A percentile compares a stretch with the other conserved stretches of the same genome.
Evolutionary conservation across 1,284 basidiomycete genomes (phyloP).

Genomic region (Schizophyllum amplum): DNA sequence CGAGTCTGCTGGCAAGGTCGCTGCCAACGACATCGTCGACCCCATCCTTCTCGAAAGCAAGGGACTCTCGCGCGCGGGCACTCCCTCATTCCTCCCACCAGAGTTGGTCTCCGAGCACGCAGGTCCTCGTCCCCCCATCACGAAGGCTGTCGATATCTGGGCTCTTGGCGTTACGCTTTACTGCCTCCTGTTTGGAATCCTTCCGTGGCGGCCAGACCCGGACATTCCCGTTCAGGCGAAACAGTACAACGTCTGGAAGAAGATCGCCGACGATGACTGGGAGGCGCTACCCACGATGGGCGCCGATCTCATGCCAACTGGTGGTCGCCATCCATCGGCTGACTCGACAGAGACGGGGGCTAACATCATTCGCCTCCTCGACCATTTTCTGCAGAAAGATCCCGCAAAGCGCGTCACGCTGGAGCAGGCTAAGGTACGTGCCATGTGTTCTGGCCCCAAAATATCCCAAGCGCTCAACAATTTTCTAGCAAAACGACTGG

Average conservation of each 20-base stretch:
- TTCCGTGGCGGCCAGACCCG: constrained; percentile 52
- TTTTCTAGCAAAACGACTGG: constrained; percentile 58
- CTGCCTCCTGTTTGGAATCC: constrained; percentile 84
- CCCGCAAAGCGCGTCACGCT: constrained; percentile 72
- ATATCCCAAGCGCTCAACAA: background rate
- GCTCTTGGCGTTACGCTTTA: constrained; percentile 97
- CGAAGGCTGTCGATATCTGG: constrained; percentile 98
- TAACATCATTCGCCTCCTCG: constrained; percentile 67
- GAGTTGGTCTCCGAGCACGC: constrained; percentile 76
- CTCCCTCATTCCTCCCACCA: constrained; percentile 96
- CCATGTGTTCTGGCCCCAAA: background rate
- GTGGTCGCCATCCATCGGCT: constrained; percentile 40
- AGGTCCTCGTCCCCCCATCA: constrained; percentile 59
- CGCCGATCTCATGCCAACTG: constrained; percentile 55
- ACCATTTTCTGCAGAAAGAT: constrained; percentile 80
- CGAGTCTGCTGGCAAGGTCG: constrained; percentile 40
- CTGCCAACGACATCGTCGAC: constrained; percentile 35
- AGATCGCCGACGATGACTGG: constrained; percentile 77
- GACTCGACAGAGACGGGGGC: constrained; percentile 38
- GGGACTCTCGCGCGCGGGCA: constrained; percentile 89
- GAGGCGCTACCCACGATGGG: constrained; percentile 69
- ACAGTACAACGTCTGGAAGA: constrained; percentile 57
- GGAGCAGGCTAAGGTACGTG: constrained; percentile 78
- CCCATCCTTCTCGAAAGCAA: constrained; percentile 76
- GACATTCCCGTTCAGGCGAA: constrained; percentile 53